phyloP scores from a whole-genome alignment of 495 filamentous ascomycete species.

The Trichoderma erinaceum region DNA sequence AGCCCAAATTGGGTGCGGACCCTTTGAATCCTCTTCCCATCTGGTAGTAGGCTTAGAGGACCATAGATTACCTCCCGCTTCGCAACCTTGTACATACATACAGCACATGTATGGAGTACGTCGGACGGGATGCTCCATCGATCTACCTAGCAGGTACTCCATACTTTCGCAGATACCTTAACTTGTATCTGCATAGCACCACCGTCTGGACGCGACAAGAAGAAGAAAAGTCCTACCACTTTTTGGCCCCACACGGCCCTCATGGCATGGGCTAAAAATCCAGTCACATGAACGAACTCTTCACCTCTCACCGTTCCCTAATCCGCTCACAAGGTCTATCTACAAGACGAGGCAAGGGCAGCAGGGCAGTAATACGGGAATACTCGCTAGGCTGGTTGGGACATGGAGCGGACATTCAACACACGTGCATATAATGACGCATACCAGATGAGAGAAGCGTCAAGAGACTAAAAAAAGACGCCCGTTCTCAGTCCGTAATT shows the following conservation, averaged over 20 bases:
- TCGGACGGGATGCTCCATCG: neutral
- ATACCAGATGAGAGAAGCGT: too few species aligned
- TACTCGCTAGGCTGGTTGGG: neutral
- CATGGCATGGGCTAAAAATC: neutral
- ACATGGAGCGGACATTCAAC: too few species aligned
- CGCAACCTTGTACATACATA: neutral
- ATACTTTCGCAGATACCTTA: neutral
- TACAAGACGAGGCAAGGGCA: too few species aligned
- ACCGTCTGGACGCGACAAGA: neutral
- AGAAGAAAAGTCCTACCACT: neutral
- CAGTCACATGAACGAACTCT: neutral
- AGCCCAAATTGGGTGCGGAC: neutral
- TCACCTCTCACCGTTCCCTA: neutral
- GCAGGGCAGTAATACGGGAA: constrained; percentile 1
- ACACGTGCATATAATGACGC: neutral
- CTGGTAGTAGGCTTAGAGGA: neutral
- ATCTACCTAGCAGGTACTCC: neutral
- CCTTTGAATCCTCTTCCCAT: neutral
- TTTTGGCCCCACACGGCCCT: neutral
- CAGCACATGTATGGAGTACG: neutral
- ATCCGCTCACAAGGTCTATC: neutral
- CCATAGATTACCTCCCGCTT: neutral
- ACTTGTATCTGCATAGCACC: neutral
- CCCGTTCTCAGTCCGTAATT: too few species aligned
- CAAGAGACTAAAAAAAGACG: too few species aligned